Base-by-base conservation (phyloP, 2,329 filamentous ascomycete genomes). In the Alternaria arborescens region DNA sequence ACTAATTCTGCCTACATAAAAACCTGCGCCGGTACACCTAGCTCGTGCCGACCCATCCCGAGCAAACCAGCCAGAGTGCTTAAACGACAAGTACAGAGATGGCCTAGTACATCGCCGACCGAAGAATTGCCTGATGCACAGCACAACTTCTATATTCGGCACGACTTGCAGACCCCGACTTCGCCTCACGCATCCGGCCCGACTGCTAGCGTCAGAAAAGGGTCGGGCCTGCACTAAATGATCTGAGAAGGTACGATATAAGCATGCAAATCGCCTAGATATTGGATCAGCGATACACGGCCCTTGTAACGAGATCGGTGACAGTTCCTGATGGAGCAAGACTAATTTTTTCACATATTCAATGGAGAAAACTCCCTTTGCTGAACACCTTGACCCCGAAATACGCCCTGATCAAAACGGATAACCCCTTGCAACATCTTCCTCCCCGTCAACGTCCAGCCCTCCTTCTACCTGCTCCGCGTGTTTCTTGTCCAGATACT, bases 401-500 rank as follows among this genome's bases (percentile, higher is more conserved):
- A 10, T 6, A 18, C 38, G 5, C 18, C 32, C 12, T 22, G 22
- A 20, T 8, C 16, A 83, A 62, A 81, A 91, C 5, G 91, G 90
- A 82, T 92, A 93, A 57, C 76, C 81, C 56, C 84, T 81, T 32
- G 51, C 66, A 8, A 82, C 78, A 52, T 89, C 86, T 5, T 91
- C 88, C 73, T 91, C 88, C 72, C 82, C 83, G 16, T 82, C 81
- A 54, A 89, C 12, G 60, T 91, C 85, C 68, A 94, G 69, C 0
- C 92, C 92, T 12, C 78, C 79, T n/a, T 83, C 84, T 3, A 94
- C 63, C 80, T 96, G 92, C 79, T 91, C 89, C 75, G 86, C 79
- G 78, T 95, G 91, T 80, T 89, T 91, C 66, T 71, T 71, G 78
- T 96, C 92, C 62, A 96, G 76, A 78, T 89, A 96, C 75, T 92